These are phyloP conservation scores for Pyrus betulifolia DNA, from an alignment of 306 rosid species.

Conservation along the genomic window DNA sequence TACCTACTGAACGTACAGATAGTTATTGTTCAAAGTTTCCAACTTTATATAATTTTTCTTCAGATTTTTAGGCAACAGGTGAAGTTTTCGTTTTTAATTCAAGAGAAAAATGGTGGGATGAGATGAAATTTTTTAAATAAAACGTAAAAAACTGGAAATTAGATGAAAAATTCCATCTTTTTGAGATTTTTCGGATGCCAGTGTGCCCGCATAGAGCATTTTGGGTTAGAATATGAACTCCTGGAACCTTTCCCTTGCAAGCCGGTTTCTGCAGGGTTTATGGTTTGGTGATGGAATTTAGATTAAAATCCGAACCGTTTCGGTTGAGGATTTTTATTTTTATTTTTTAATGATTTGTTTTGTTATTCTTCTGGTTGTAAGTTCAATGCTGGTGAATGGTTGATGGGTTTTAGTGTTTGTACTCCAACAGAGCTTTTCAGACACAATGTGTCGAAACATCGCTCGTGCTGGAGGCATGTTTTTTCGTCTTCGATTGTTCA, in stretches of 20 bases:
- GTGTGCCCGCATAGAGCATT: not conserved
- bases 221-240: not conserved
- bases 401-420: conserved; percentile 3
- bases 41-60: not conserved
- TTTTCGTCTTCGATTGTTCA: conserved; percentile 8
- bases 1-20: not conserved
- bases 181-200: not conserved
- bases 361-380: not conserved
- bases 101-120: not conserved
- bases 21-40: not conserved
- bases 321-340: not conserved
- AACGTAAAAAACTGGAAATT: not conserved
- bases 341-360: not conserved
- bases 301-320: not conserved
- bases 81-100: not conserved
- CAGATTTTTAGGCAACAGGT: not conserved
- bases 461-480: conserved; percentile 17
- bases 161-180: not conserved
- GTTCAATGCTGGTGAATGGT: not conserved
- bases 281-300: not conserved
- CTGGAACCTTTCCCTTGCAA: not conserved
- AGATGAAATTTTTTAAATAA: not conserved
- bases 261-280: not conserved
- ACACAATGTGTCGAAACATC: conserved; percentile 12
- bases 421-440: conserved; percentile 11